phyloP scores from a whole-genome alignment of 2,329 filamentous ascomycete genomes.

The Epichloe coenophiala region DNA sequence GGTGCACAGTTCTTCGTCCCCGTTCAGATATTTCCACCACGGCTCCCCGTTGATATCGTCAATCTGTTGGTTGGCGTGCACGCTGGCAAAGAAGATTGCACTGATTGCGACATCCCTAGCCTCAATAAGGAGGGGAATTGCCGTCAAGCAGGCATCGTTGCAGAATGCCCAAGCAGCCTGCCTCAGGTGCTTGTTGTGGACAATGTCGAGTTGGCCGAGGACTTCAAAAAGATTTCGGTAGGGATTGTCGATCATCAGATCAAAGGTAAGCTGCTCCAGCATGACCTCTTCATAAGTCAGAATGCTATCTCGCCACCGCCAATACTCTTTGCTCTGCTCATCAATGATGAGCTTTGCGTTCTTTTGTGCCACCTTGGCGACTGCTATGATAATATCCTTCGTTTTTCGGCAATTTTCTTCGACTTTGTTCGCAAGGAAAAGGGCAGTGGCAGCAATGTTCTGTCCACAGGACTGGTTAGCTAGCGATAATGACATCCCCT shows the following conservation, averaged over 20 bases:
- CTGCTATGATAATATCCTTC: constrained; percentile 84
- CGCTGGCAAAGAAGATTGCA: constrained; percentile 75
- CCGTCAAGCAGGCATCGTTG: constrained; percentile 78
- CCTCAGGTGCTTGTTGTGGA: constrained; percentile 68
- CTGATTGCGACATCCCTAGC: constrained; percentile 72
- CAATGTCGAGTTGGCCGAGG: constrained; percentile 56
- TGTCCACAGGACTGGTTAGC: constrained; percentile 17
- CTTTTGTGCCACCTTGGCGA: constrained; percentile 90
- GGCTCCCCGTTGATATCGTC: constrained; percentile 62
- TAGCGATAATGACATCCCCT: not conserved
- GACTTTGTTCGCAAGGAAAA: constrained; percentile 93
- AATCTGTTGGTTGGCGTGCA: constrained; percentile 60
- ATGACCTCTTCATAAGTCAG: constrained; percentile 85
- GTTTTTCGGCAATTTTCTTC: constrained; percentile 96
- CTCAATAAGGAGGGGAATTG: constrained; percentile 68
- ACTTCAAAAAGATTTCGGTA: constrained; percentile 75
- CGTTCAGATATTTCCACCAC: constrained; percentile 77
- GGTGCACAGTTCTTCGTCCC: constrained; percentile 55
- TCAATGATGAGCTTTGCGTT: constrained; percentile 81
- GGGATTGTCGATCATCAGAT: constrained; percentile 79
- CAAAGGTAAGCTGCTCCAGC: constrained; percentile 85
- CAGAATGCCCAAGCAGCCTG: constrained; percentile 89
- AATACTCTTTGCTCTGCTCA: constrained; percentile 96
- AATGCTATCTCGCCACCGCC: constrained; percentile 93
- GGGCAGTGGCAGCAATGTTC: constrained; percentile 76